phyloP scores from a whole-genome alignment of 495 filamentous ascomycete genomes.

The Neurospora hispaniola region DNA sequence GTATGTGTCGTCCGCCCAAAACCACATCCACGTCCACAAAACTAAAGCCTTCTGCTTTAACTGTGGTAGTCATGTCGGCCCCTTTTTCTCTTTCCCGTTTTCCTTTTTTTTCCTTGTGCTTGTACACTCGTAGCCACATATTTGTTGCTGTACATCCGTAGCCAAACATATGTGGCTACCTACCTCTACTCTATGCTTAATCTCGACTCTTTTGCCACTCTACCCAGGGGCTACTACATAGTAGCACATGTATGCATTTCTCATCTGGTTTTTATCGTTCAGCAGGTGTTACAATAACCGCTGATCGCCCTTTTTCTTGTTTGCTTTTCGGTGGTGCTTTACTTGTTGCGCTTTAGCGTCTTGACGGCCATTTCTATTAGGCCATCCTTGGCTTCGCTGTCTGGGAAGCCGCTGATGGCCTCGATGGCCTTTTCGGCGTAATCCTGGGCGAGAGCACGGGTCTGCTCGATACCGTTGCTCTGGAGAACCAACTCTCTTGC shows the following conservation, averaged over 20 bases:
- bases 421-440: constrained; percentile 82
- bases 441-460: constrained; percentile 75
- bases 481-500: constrained; percentile 72
- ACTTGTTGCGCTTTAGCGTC: constrained; percentile 82
- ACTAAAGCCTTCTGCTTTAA: neutral
- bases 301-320: neutral
- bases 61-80: neutral
- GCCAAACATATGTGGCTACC: neutral
- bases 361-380: constrained; percentile 89
- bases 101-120: neutral
- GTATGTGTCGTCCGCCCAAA: neutral
- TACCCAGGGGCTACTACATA: neutral
- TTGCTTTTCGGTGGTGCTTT: constrained; percentile 9
- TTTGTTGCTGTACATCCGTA: neutral
- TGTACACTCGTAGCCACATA: neutral
- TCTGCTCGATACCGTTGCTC: constrained; percentile 84
- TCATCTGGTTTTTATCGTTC: neutral
- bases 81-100: neutral
- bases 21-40: neutral
- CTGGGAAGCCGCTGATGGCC: constrained; percentile 72
- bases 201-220: neutral
- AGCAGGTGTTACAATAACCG: neutral
- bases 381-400: constrained; percentile 83
- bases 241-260: neutral
- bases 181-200: neutral